Evolutionary conservation across 1,139 yeast species (phyloP), one percentile per base, ranked within the genome.

Genomic region (Saccharomycopsis hybrid): DNA sequence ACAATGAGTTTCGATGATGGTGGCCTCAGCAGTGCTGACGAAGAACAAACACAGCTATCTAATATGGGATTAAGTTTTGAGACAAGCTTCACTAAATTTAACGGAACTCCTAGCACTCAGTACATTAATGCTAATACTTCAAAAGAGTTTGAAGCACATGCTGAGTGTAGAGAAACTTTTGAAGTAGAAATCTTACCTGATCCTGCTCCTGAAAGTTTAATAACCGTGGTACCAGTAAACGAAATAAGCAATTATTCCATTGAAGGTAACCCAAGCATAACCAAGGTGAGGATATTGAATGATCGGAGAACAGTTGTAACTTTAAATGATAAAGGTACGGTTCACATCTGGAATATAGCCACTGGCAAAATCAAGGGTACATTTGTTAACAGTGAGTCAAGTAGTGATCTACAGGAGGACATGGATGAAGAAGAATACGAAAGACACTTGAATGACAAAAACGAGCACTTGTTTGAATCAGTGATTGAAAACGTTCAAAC

Each of bases 281-380:
- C 89, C 27, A 85, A 82, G 61, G 76, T 80, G 49, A 72, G 89
- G 43, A 63, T 89, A 45, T 71, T 90, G 55, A 85, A 88, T 57
- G 87, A 92, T 65, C 80, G 94, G 62, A 72, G 95, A 47, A 79
- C 84, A 51, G 89, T 88, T 50, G 76, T 89, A 47, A 85, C 92
- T 0, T 74, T 87, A 56, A 88, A 86, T 61, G 77, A 89, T 7
- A 77, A 77, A 47, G 95, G 96, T 1, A 82, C 78, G 52, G 77
- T 89, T 31, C 76, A 78, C 50, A 70, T 89, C 41, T 85, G 94
- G 88, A 95, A 87, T 65, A 72, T 87, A n/a, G 66, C 87, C 30
- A 70, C 77, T 3, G 83, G 95, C 57, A 68, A 70, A 46, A 73
- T 73, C 43, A 78, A 74, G 29, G 56, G 60, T 4, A 53, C 55